phyloP scores from a whole-genome alignment of 768 basidiomycete species.

The Lactifluus hygrophoroides region DNA sequence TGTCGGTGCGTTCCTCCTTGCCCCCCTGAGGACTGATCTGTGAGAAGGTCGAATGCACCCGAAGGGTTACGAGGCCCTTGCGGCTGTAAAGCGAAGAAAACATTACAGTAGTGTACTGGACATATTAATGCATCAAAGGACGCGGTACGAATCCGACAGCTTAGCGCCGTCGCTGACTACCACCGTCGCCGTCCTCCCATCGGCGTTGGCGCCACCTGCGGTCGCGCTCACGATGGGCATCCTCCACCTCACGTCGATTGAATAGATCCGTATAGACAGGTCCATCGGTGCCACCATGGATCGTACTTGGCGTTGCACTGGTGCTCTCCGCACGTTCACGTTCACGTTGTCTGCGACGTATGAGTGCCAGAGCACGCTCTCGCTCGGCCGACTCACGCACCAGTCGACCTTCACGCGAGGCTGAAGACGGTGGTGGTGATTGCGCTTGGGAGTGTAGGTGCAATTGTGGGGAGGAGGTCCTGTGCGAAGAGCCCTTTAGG shows the following conservation, averaged over 20 bases:
- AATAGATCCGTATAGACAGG: slow-evolving; percentile 56
- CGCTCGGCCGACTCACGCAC: slow-evolving; percentile 70
- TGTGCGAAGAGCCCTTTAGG: slow-evolving; percentile 37
- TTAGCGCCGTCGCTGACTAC: slow-evolving; percentile 1
- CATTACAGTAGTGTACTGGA: not conserved
- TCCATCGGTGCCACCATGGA: slow-evolving; percentile 31
- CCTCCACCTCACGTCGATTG: slow-evolving; percentile 63
- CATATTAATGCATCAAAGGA: no score
- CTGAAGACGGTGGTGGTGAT: slow-evolving; percentile 19
- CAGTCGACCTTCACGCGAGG: slow-evolving; percentile 43
- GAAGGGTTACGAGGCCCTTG: slow-evolving; percentile 86
- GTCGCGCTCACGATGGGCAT: slow-evolving; percentile 47
- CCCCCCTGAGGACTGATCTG: not conserved
- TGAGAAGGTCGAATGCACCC: slow-evolving; percentile 48
- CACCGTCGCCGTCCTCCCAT: slow-evolving; percentile 12
- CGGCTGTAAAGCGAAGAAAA: slow-evolving; percentile 28
- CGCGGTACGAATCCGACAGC: not conserved
- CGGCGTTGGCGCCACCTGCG: slow-evolving; percentile 28
- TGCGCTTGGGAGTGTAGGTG: slow-evolving; percentile 18
- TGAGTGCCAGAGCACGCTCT: slow-evolving; percentile 64
- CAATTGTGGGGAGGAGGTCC: not conserved
- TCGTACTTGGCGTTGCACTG: slow-evolving; percentile 64
- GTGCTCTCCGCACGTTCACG: slow-evolving; percentile 52
- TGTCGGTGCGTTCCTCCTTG: slow-evolving; percentile 43
- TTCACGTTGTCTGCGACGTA: slow-evolving; percentile 58